Evolutionary conservation across 1,284 basidiomycete genomes (phyloP).

Genomic region (Schizophyllum commune): DNA sequence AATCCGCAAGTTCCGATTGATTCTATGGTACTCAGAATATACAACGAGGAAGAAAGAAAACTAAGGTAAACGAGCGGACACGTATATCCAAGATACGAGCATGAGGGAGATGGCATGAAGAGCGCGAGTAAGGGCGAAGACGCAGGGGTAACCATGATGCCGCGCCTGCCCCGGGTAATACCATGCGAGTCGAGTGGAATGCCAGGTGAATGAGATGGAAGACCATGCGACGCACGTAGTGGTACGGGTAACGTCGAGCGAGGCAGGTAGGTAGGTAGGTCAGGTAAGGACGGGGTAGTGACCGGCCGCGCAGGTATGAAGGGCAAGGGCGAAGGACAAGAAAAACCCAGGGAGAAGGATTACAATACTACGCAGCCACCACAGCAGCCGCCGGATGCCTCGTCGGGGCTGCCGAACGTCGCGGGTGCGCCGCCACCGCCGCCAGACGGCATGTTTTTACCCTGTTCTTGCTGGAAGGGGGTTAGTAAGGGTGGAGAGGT

Average conservation of each 20-base stretch:
- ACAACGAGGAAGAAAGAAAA: not conserved
- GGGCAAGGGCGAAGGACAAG: slow-evolving; percentile 5
- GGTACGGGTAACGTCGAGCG: not conserved
- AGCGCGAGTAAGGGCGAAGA: too few species aligned
- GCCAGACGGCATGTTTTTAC: slow-evolving; percentile 44
- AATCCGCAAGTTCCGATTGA: not conserved
- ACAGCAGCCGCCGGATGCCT: slow-evolving; percentile 61
- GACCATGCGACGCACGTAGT: too few species aligned
- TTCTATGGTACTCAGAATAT: not conserved
- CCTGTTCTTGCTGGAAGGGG: slow-evolving; percentile 51
- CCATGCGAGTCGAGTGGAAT: too few species aligned
- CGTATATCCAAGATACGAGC: not conserved
- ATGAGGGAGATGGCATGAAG: not conserved
- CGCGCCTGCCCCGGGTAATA: too few species aligned
- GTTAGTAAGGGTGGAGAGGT: not conserved
- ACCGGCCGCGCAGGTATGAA: slow-evolving; percentile 8
- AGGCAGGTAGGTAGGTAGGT: not conserved
- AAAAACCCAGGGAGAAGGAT: slow-evolving; percentile 12
- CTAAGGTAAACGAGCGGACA: not conserved
- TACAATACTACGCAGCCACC: slow-evolving; percentile 61
- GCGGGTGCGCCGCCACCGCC: slow-evolving; percentile 26
- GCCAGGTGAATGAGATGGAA: too few species aligned
- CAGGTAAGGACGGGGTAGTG: not conserved
- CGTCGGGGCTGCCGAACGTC: slow-evolving; percentile 24
- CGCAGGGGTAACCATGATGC: too few species aligned